Conservation (phyloP, 768 basidiomycete genomes). For the Gloeopeniophorella convolvens region DNA sequence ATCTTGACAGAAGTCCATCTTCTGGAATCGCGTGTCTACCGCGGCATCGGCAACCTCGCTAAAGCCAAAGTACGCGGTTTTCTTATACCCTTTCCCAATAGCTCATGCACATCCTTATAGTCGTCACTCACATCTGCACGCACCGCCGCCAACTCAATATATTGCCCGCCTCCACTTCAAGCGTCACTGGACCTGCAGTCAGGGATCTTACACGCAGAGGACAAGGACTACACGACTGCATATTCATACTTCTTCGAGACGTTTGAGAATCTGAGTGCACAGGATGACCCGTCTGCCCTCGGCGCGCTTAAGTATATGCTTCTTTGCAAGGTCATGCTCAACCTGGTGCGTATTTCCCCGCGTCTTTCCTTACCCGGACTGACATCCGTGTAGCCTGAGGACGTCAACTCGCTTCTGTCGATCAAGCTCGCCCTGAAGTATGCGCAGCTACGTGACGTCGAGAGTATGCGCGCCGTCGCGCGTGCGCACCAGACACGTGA, state of each 20-base stretch:
- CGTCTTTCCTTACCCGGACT: background rate
- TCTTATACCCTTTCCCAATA: background rate
- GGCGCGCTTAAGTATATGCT: conserved; percentile 96
- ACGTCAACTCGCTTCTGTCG: conserved; percentile 78
- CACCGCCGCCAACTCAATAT: conserved; percentile 93
- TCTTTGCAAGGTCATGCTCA: conserved; percentile 96
- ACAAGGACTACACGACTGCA: conserved; percentile 95
- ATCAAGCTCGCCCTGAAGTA: conserved; percentile 88
- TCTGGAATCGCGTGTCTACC: conserved; percentile 86
- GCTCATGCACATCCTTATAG: conserved; percentile 30
- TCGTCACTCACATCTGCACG: conserved; percentile 85
- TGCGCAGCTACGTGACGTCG: conserved; percentile 80
- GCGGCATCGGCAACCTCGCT: conserved; percentile 81
- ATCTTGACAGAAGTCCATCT: conserved; percentile 95
- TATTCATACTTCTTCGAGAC: conserved; percentile 98
- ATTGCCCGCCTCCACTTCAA: conserved; percentile 73
- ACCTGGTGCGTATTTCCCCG: conserved; percentile 54
- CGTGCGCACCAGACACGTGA: conserved; percentile 90
- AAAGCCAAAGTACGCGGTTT: conserved; percentile 69
- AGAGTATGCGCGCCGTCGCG: conserved; percentile 94
- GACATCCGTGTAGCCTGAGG: conserved; percentile 63
- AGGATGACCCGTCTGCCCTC: conserved; percentile 62
- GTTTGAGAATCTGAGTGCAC: conserved; percentile 80
- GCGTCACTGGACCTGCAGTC: conserved; percentile 59
- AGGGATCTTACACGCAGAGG: conserved; percentile 89